Evolutionary conservation across 768 basidiomycete genomes (phyloP).

Genomic region (Suillus discolor): DNA sequence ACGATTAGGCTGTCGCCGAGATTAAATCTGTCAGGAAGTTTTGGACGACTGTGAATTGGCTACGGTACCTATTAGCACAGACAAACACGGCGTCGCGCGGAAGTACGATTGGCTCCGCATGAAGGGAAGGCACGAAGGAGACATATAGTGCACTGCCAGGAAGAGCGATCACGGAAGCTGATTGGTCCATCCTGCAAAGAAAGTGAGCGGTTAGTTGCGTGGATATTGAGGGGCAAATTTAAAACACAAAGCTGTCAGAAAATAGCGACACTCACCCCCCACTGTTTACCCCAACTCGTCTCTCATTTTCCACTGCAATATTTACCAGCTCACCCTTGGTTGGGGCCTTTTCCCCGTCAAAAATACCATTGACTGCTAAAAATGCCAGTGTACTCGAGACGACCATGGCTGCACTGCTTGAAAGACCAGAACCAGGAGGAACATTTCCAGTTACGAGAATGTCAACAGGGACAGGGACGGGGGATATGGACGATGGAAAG

Average conservation of each 20-base stretch:
- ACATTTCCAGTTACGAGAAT: slow-evolving; percentile 80
- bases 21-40: slow-evolving; percentile 48
- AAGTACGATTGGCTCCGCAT: slow-evolving; percentile 67
- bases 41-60: slow-evolving; percentile 62
- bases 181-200: slow-evolving; percentile 81
- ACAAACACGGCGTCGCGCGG: slow-evolving; percentile 38
- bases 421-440: slow-evolving; percentile 85
- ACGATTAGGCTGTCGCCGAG: slow-evolving; percentile 50
- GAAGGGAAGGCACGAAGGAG: slow-evolving; percentile 76
- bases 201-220: slow-evolving; percentile 13
- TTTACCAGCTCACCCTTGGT: slow-evolving; percentile 74
- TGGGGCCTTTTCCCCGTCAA: slow-evolving; percentile 25
- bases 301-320: slow-evolving; percentile 85
- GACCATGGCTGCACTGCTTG: slow-evolving; percentile 89
- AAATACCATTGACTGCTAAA: slow-evolving; percentile 73
- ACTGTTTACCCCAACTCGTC: slow-evolving; percentile 80
- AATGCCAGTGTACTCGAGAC: slow-evolving; percentile 85
- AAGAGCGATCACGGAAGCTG: slow-evolving; percentile 79
- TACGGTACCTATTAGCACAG: slow-evolving; percentile 27
- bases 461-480: slow-evolving; percentile 62
- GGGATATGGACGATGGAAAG: slow-evolving; percentile 21
- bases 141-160: slow-evolving; percentile 76
- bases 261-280: slow-evolving; percentile 58
- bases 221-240: background rate
- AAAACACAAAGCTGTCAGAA: background rate